phyloP scores from a whole-genome alignment of 768 basidiomycete genomes.

The Leccinellum luteum region DNA sequence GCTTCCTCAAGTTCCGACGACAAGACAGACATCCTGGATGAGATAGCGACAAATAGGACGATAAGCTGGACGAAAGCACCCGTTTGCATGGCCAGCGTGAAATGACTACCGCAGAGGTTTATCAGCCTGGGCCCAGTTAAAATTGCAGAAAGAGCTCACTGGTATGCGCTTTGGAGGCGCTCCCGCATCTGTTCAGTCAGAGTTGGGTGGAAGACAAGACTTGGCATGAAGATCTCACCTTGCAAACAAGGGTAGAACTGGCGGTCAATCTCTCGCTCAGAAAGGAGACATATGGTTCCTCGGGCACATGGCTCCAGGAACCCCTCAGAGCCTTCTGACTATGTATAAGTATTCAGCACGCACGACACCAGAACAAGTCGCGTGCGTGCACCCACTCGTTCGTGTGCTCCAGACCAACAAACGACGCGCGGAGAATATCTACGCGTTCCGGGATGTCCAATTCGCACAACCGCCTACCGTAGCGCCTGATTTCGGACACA shows the following conservation, averaged over 20 bases:
- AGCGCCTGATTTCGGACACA: constrained; percentile 57
- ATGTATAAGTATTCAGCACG: background rate
- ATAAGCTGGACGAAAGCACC: constrained; percentile 72
- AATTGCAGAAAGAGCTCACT: constrained; percentile 35
- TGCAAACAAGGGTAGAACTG: constrained; percentile 41
- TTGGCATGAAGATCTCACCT: constrained; percentile 35
- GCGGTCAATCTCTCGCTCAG: constrained; percentile 36
- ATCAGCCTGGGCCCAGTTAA: background rate
- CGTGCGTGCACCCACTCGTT: constrained; percentile 19
- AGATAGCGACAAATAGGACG: constrained; percentile 58
- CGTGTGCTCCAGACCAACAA: constrained; percentile 27
- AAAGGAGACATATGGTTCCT: constrained; percentile 31
- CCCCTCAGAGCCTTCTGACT: constrained; percentile 56
- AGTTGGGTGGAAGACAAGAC: background rate
- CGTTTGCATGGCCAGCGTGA: constrained; percentile 62
- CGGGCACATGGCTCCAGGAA: constrained; percentile 64
- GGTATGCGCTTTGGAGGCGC: constrained; percentile 49
- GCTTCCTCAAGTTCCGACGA: constrained; percentile 43
- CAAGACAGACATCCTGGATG: constrained; percentile 53
- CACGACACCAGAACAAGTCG: background rate
- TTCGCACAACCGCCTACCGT: constrained; percentile 19
- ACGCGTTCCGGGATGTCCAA: constrained; percentile 19
- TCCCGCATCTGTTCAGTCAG: constrained; percentile 40
- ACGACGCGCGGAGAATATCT: constrained; percentile 27
- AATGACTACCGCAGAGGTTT: constrained; percentile 41